Percentiles rank a stretch among this genome's conserved stretches.
Evolutionary conservation across 2,329 filamentous ascomycete species (phyloP).

Genomic region (Apiospora sp.): DNA sequence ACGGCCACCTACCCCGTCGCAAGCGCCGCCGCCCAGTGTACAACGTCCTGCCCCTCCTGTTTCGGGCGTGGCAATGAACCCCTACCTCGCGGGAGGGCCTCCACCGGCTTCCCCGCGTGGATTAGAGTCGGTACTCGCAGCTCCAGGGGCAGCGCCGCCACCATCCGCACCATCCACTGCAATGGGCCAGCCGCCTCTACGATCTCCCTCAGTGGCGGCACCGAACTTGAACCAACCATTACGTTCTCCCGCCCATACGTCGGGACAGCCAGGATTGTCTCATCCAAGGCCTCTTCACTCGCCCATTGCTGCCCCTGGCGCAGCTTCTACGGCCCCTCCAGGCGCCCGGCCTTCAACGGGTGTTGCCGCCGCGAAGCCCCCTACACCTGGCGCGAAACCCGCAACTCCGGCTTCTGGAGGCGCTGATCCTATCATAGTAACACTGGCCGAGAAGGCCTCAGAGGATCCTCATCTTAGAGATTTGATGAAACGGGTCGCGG

Average conservation of each 20-base stretch:
- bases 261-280: slow-evolving; percentile 38
- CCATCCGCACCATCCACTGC: slow-evolving; percentile 31
- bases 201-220: slow-evolving; percentile 31
- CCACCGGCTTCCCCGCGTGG: slow-evolving; percentile 38
- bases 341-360: slow-evolving; percentile 7
- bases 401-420: slow-evolving; percentile 33
- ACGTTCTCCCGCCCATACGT: slow-evolving; percentile 40
- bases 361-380: slow-evolving; percentile 24
- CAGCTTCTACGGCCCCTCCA: slow-evolving; percentile 23
- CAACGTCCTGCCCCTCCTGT: slow-evolving; percentile 28
- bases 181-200: slow-evolving; percentile 25
- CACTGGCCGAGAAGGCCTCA: slow-evolving; percentile 78
- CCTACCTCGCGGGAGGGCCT: slow-evolving; percentile 7
- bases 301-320: slow-evolving; percentile 32
- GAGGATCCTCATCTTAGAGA: slow-evolving; percentile 76
- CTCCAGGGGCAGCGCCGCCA: slow-evolving; percentile 35
- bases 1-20: slow-evolving; percentile 3
- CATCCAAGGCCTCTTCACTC: slow-evolving; percentile 36
- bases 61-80: slow-evolving; percentile 22
- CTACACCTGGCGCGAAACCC: slow-evolving; percentile 36
- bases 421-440: slow-evolving; percentile 81
- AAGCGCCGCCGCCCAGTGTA: slow-evolving; percentile 30
- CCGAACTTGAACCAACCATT: slow-evolving; percentile 38
- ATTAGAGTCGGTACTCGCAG: slow-evolving; percentile 43
- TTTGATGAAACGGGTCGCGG: slow-evolving; percentile 84